Evolutionary conservation across 2,329 filamentous ascomycete species (phyloP).

Genomic region (Phaeosphaeria sp.): DNA sequence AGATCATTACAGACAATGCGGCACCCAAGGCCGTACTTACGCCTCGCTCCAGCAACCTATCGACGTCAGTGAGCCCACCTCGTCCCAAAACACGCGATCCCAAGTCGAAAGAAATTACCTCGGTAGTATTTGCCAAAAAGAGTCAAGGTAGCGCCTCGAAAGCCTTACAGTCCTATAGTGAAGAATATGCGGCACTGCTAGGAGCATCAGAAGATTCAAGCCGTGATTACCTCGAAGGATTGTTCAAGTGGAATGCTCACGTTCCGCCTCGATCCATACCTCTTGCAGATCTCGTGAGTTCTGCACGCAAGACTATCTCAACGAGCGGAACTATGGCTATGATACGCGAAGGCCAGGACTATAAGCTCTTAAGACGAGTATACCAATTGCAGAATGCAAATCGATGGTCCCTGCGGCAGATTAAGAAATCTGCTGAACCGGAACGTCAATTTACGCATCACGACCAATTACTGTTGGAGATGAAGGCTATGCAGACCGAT

Average conservation of each 20-base stretch:
- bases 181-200: conserved; percentile 53
- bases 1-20: conserved; percentile 70
- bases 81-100: conserved; percentile 27
- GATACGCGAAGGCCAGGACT: conserved; percentile 85
- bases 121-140: conserved; percentile 79
- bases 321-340: conserved; percentile 85
- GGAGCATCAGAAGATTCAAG: conserved; percentile 56
- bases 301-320: conserved; percentile 87
- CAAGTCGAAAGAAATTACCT: conserved; percentile 70
- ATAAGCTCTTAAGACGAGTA: conserved; percentile 82
- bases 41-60: conserved; percentile 38
- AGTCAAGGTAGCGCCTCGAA: conserved; percentile 34
- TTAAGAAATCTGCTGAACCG: conserved; percentile 84
- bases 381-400: conserved; percentile 91
- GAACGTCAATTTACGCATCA: conserved; percentile 77
- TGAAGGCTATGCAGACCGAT: conserved; percentile 98
- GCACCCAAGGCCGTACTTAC: conserved; percentile 52
- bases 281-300: conserved; percentile 75
- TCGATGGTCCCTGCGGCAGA: conserved; percentile 90
- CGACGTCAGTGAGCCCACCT: conserved; percentile 31
- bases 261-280: conserved; percentile 60
- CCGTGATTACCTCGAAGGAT: conserved; percentile 67
- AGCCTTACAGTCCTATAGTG: conserved; percentile 40
- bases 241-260: conserved; percentile 65
- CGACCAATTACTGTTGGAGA: conserved; percentile 86